Evolutionary conservation across 225 moss, liverwort and hornwort genomes (phyloP).

Genomic region (Sphagnum contortum): DNA sequence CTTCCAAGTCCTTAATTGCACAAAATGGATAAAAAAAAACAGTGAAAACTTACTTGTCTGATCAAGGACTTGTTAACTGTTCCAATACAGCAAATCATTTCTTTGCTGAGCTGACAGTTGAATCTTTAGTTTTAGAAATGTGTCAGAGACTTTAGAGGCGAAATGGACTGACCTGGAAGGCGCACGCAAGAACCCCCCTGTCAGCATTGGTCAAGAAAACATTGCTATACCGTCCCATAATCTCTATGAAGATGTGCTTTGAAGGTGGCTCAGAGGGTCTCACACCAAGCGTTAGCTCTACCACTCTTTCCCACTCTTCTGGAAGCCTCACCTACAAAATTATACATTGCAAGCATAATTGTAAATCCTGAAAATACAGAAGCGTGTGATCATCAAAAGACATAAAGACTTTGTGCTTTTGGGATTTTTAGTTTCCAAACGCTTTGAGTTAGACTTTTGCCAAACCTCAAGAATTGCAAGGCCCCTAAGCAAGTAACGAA

Average conservation of each 20-base stretch:
- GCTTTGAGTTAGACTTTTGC: neutral
- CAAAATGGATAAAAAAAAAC: too few relatives aligned
- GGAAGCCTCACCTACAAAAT: constrained; percentile 30
- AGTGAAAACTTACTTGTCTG: too few relatives aligned
- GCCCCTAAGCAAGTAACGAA: constrained; percentile 43
- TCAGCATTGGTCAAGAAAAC: constrained; percentile 40
- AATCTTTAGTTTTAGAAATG: too few relatives aligned
- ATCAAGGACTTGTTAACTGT: too few relatives aligned
- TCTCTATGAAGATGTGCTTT: constrained; percentile 44
- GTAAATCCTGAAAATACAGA: too few relatives aligned
- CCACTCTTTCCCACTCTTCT: constrained; percentile 49
- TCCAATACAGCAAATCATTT: too few relatives aligned
- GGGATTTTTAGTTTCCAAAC: neutral
- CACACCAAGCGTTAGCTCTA: constrained; percentile 37
- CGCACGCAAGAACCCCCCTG: constrained; percentile 50
- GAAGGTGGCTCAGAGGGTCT: constrained; percentile 44
- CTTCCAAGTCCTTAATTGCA: too few relatives aligned
- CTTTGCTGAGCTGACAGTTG: too few relatives aligned
- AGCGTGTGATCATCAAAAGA: too few relatives aligned
- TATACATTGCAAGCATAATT: too few relatives aligned
- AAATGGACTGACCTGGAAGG: constrained; percentile 34
- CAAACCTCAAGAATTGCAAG: constrained; percentile 42
- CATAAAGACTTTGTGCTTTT: too few relatives aligned
- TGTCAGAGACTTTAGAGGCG: too few relatives aligned
- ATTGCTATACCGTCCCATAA: constrained; percentile 56